Conservation (phyloP, 169 alveolate genomes). For the Perkinsus chesapeaki region DNA sequence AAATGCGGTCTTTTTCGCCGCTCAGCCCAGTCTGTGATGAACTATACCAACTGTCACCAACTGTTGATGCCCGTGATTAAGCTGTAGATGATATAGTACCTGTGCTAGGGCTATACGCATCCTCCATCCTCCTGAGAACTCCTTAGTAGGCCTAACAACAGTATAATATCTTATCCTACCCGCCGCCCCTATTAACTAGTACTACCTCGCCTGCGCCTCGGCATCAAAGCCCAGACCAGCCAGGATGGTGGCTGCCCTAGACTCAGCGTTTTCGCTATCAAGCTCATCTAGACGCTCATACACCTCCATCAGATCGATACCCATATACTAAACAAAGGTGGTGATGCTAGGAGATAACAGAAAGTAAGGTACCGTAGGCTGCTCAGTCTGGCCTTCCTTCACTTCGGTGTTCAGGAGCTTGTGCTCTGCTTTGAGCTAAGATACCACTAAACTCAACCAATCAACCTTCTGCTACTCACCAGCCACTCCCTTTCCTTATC, state of each 20-base stretch:
- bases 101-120: conserved; percentile 60
- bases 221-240: conserved; percentile 82
- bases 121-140: conserved; percentile 74
- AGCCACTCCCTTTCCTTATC: neutral
- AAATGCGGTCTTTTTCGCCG: too few species aligned
- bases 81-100: conserved; percentile 41
- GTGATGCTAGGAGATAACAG: neutral
- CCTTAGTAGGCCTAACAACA: conserved; percentile 66
- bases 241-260: conserved; percentile 28
- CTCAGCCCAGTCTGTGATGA: too few species aligned
- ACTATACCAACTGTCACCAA: too few species aligned
- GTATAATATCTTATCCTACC: too few species aligned
- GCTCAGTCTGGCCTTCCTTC: neutral
- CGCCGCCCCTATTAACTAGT: neutral
- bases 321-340: conserved; percentile 54
- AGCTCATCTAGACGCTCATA: conserved; percentile 71
- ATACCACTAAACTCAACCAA: neutral
- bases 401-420: neutral
- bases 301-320: conserved; percentile 73
- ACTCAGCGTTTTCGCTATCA: conserved; percentile 46
- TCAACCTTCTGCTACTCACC: neutral
- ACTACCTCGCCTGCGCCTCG: conserved; percentile 47
- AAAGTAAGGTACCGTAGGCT: neutral
- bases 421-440: neutral
- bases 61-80: too few species aligned